These are phyloP conservation scores for Notholithocarpus densiflorus DNA, from an alignment of 306 rosid genomes.

Conservation along the genomic window DNA sequence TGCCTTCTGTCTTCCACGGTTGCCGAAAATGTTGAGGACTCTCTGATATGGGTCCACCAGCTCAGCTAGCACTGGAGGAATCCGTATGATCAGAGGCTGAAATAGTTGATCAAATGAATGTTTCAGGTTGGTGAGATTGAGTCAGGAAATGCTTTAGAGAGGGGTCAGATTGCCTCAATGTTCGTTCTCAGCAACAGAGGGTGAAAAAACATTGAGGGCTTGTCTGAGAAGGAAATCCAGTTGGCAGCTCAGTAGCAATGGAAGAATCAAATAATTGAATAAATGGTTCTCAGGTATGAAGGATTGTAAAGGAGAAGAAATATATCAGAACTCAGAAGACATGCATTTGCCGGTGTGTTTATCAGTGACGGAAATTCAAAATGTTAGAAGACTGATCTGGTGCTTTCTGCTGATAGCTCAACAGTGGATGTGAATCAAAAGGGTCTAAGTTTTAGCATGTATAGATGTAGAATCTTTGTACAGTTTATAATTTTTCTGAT, in stretches of 20 bases:
- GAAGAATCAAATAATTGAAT: slow-evolving; percentile 15
- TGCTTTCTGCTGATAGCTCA: slow-evolving; percentile 1
- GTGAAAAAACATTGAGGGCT: neutral
- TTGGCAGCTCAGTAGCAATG: neutral
- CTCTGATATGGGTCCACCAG: slow-evolving; percentile 15
- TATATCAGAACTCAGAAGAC: neutral
- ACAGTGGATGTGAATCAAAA: neutral
- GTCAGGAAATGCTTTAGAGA: slow-evolving; percentile 1
- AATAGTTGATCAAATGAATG: neutral
- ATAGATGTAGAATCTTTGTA: slow-evolving; percentile 11
- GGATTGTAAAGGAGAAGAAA: neutral
- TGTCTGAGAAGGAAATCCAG: neutral
- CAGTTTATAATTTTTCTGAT: slow-evolving; percentile 12
- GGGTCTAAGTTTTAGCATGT: slow-evolving; percentile 1
- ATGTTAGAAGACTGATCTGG: neutral
- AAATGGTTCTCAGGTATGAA: neutral
- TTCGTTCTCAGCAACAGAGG: neutral
- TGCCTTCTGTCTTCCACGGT: neutral
- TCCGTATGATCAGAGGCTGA: slow-evolving; percentile 6
- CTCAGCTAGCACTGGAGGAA: slow-evolving; percentile 15
- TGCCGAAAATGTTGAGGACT: neutral
- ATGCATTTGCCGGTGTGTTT: neutral
- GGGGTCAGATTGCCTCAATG: neutral
- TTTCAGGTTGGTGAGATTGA: neutral
- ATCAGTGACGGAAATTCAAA: slow-evolving; percentile 2